Conservation (phyloP, 2,329 filamentous ascomycete genomes). For the Orbilia quercus region DNA sequence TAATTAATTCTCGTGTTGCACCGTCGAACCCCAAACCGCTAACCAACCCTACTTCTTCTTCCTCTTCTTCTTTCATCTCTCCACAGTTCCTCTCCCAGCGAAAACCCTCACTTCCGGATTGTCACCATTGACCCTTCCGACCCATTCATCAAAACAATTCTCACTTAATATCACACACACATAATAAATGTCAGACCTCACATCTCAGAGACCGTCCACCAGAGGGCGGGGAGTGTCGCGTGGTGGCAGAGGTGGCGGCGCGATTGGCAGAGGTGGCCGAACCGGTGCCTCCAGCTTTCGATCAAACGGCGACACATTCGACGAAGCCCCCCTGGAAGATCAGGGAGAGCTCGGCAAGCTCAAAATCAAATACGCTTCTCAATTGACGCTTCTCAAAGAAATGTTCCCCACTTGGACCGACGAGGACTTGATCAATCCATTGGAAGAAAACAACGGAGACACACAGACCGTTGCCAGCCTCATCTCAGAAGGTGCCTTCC, state of each 20-base stretch:
- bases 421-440: constrained; percentile 89
- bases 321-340: constrained; percentile 70
- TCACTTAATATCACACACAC: constrained; percentile 45
- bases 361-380: constrained; percentile 85
- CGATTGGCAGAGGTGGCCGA: constrained; percentile 74
- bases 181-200: constrained; percentile 85
- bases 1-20: constrained; percentile 45
- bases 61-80: constrained; percentile 14
- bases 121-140: constrained; percentile 44
- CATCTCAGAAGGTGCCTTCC: constrained; percentile 85
- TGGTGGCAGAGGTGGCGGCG: constrained; percentile 78
- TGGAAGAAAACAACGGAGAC: constrained; percentile 88
- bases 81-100: constrained; percentile 43
- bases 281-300: constrained; percentile 75
- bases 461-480: constrained; percentile 78
- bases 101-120: constrained; percentile 28
- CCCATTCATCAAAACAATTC: constrained; percentile 17
- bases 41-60: constrained; percentile 32
- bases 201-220: constrained; percentile 63
- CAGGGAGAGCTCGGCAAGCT: constrained; percentile 91
- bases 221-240: constrained; percentile 91
- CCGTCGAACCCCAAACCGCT: constrained; percentile 39
- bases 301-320: constrained; percentile 70
- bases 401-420: constrained; percentile 97
- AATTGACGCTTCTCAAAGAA: constrained; percentile 85